Evolutionary conservation across 495 filamentous ascomycete species (phyloP).

Genomic region (Tuber calosporum): DNA sequence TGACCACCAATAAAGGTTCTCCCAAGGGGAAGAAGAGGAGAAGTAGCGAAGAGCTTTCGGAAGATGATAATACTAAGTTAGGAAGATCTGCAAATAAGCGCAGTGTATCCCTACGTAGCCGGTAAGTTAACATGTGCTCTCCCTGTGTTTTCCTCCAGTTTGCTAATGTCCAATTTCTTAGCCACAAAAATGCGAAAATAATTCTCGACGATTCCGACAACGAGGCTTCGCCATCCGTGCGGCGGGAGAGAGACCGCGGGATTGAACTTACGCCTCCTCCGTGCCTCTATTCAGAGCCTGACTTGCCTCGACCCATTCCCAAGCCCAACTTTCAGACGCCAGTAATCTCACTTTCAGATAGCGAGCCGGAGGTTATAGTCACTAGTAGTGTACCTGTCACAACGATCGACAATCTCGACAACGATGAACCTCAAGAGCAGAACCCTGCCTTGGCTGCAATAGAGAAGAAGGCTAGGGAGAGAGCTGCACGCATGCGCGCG

Average conservation of each 20-base stretch:
- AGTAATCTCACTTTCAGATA: neutral
- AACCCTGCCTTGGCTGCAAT: slow-evolving; percentile 15
- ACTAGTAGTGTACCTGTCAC: neutral
- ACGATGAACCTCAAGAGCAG: slow-evolving; percentile 9
- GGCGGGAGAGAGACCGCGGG: slow-evolving; percentile 3
- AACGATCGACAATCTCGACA: slow-evolving; percentile 7
- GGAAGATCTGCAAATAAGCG: slow-evolving; percentile 9
- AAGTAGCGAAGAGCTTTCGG: slow-evolving; percentile 1
- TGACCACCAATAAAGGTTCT: slow-evolving; percentile 5
- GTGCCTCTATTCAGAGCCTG: slow-evolving; percentile 12
- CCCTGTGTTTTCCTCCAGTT: neutral
- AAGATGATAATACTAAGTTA: slow-evolving; percentile 17
- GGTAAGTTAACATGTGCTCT: slow-evolving; percentile 12
- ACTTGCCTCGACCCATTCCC: neutral
- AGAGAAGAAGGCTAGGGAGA: slow-evolving; percentile 27
- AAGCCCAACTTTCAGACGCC: slow-evolving; percentile 7
- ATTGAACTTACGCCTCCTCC: slow-evolving; percentile 27
- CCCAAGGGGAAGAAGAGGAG: slow-evolving; percentile 24
- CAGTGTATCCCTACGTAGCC: slow-evolving; percentile 2
- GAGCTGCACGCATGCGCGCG: slow-evolving; percentile 7
- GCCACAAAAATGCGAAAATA: slow-evolving; percentile 18
- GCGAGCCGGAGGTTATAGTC: slow-evolving; percentile 1
- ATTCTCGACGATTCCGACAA: slow-evolving; percentile 22
- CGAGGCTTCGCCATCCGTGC: neutral
- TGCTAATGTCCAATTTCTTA: slow-evolving; percentile 16